These are phyloP conservation scores for Botrytis deweyae DNA, from an alignment of 2,329 filamentous ascomycete genomes.

Conservation along the genomic window DNA sequence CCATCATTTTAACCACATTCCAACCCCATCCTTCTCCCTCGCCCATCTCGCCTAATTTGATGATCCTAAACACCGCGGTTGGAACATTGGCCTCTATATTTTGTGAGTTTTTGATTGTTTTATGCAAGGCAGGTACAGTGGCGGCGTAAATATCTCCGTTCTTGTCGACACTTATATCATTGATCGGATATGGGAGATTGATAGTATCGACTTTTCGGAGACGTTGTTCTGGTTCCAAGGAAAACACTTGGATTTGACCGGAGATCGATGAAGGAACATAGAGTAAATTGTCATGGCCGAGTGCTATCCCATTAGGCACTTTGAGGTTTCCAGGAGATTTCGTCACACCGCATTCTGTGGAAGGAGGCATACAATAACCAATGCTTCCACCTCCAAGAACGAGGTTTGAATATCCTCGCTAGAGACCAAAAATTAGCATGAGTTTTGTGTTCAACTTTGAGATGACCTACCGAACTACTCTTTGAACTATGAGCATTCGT, in stretches of 20 bases:
- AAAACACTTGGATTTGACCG: conserved; percentile 23
- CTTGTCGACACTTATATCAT: conserved; percentile 41
- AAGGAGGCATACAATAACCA: conserved; percentile 35
- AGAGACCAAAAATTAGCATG: conserved; percentile 23
- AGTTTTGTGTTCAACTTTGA: not conserved
- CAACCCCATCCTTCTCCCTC: conserved; percentile 27
- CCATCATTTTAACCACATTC: conserved; percentile 38
- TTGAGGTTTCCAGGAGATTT: conserved; percentile 32
- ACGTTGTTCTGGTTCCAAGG: conserved; percentile 21
- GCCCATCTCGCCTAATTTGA: conserved; percentile 23
- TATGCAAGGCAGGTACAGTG: conserved; percentile 37
- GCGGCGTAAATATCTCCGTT: conserved; percentile 42
- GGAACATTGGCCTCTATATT: conserved; percentile 30
- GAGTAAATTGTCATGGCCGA: conserved; percentile 38
- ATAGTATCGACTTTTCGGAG: conserved; percentile 36
- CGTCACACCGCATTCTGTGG: conserved; percentile 34
- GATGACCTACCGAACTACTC: conserved; percentile 29
- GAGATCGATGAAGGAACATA: conserved; percentile 39
- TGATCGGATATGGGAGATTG: conserved; percentile 36
- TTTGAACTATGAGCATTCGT: conserved; percentile 42
- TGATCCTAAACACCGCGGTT: conserved; percentile 34
- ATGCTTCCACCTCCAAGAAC: conserved; percentile 38
- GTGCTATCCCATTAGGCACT: conserved; percentile 40
- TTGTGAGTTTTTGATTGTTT: conserved; percentile 29
- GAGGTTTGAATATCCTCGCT: conserved; percentile 29